Evolutionary conservation across 495 filamentous ascomycete species (phyloP).

Genomic region (Xylaria castorea): DNA sequence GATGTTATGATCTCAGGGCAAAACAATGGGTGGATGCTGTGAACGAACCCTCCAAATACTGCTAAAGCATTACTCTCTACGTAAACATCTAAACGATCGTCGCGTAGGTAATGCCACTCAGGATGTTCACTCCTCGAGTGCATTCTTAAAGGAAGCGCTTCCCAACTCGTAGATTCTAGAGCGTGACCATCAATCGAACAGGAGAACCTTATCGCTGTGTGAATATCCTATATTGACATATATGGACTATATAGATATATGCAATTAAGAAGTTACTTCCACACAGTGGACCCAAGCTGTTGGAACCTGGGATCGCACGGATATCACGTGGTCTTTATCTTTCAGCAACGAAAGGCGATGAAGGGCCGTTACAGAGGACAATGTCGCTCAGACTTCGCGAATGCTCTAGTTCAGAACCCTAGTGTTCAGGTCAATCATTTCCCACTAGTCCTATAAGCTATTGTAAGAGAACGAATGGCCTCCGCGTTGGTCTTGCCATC

Average conservation of each 20-base stretch:
- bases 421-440: neutral
- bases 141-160: neutral
- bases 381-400: neutral
- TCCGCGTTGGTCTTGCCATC: neutral
- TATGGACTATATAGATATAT: neutral
- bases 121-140: neutral
- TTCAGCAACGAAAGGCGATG: neutral
- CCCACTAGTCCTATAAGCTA: neutral
- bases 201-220: neutral
- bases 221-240: neutral
- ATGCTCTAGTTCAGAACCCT: neutral
- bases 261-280: neutral
- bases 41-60: neutral
- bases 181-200: too few relatives aligned
- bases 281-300: neutral
- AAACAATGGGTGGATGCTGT: constrained; percentile 7
- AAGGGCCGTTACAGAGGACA: neutral
- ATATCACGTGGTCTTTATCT: neutral
- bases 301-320: neutral
- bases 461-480: constrained; percentile 12
- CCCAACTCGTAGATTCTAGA: neutral
- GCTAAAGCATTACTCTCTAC: neutral
- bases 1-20: constrained; percentile 18
- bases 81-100: neutral
- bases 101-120: neutral